Conservation (phyloP, 768 basidiomycete genomes). For the Lepiota venenata region DNA sequence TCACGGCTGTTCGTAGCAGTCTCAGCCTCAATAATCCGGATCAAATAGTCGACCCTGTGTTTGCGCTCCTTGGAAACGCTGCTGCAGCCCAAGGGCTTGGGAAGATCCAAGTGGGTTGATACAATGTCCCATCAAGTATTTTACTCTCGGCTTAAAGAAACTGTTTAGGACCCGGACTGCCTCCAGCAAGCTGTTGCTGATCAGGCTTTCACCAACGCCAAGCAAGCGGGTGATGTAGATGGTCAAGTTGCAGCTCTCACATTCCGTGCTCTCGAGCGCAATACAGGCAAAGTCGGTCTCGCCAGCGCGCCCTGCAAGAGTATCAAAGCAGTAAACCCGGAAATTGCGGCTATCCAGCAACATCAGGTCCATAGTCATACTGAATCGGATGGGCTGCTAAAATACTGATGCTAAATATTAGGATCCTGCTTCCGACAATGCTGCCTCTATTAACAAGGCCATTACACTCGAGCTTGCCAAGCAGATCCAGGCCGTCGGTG, state of each 20-base stretch:
- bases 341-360: constrained; percentile 62
- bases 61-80: constrained; percentile 61
- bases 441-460: constrained; percentile 60
- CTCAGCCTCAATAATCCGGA: constrained; percentile 57
- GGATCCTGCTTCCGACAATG: constrained; percentile 59
- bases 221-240: constrained; percentile 52
- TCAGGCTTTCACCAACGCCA: constrained; percentile 72
- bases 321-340: constrained; percentile 55
- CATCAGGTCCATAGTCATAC: constrained; percentile 39
- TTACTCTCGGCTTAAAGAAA: not conserved
- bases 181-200: constrained; percentile 65
- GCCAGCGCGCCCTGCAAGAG: constrained; percentile 47
- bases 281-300: constrained; percentile 52
- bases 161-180: constrained; percentile 50
- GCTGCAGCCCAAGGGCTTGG: constrained; percentile 57
- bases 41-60: constrained; percentile 57
- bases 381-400: not conserved
- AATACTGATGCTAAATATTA: constrained; percentile 18
- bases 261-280: constrained; percentile 64
- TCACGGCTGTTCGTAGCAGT: constrained; percentile 46
- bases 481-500: constrained; percentile 63
- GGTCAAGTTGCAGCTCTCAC: constrained; percentile 58
- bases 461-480: constrained; percentile 60
- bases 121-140: not conserved
- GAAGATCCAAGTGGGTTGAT: constrained; percentile 41